A percentile compares a stretch with the other conserved stretches of the same genome.
These are phyloP conservation scores for Stemphylium vesicarium DNA, from an alignment of 2,329 filamentous ascomycete species.

Conservation along the genomic window DNA sequence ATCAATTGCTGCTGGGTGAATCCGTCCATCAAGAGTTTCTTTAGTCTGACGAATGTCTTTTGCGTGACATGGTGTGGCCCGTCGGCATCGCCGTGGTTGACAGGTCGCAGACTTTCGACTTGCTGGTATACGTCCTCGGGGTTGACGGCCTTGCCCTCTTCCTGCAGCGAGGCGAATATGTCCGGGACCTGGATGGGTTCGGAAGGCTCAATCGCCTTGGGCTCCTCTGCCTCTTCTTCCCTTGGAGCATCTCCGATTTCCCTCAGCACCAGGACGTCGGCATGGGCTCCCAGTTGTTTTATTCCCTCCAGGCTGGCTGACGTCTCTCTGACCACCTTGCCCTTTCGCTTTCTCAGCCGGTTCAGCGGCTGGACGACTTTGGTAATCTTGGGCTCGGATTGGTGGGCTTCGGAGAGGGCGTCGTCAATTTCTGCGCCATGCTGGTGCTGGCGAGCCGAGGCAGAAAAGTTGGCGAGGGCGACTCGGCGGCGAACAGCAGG, in stretches of 20 bases:
- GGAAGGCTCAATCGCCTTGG: conserved; percentile 9
- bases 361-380: conserved; percentile 24
- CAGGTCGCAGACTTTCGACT: conserved; percentile 40
- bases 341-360: conserved; percentile 30
- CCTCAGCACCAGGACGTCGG: conserved; percentile 45
- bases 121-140: conserved; percentile 41
- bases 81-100: conserved; percentile 20
- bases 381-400: conserved; percentile 9
- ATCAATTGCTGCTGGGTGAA: conserved; percentile 42
- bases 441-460: conserved; percentile 27
- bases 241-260: conserved; percentile 26
- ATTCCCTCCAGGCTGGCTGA: conserved; percentile 38
- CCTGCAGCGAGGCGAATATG: conserved; percentile 36
- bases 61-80: conserved; percentile 41
- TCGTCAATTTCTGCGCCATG: conserved; percentile 24
- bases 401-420: not conserved
- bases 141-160: conserved; percentile 27
- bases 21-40: conserved; percentile 26
- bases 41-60: conserved; percentile 34
- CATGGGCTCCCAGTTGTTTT: conserved; percentile 42
- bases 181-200: conserved; percentile 25
- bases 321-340: conserved; percentile 34
- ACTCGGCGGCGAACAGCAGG: conserved; percentile 19
- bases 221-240: not conserved
- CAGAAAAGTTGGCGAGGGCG: conserved; percentile 36